phyloP scores from a whole-genome alignment of 805 yeast species.

The Ogataea minuta region DNA sequence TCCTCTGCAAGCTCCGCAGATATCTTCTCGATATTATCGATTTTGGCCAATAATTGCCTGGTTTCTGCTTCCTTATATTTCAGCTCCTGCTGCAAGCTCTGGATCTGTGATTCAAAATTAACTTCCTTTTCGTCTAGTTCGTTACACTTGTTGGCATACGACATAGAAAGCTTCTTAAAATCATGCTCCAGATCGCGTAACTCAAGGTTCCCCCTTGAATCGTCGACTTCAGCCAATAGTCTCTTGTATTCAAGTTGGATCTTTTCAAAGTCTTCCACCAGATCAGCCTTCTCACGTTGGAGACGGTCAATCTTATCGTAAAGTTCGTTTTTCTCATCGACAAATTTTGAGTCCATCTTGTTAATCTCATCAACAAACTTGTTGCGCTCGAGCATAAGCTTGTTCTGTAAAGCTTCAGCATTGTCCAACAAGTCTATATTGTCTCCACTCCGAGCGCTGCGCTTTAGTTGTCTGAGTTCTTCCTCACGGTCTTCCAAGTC shows the following conservation, averaged over 20 bases:
- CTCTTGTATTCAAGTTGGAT: slow-evolving; percentile 26
- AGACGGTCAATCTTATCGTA: slow-evolving; percentile 36
- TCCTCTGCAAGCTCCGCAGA: slow-evolving; percentile 33
- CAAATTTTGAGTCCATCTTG: slow-evolving; percentile 15
- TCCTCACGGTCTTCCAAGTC: slow-evolving; percentile 4
- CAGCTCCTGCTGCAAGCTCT: slow-evolving; percentile 19
- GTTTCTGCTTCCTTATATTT: slow-evolving; percentile 39
- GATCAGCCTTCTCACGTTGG: slow-evolving; percentile 35
- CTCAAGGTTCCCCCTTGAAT: slow-evolving; percentile 7
- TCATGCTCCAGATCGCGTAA: slow-evolving; percentile 35
- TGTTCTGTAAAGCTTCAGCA: slow-evolving; percentile 13
- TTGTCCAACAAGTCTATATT: slow-evolving; percentile 15
- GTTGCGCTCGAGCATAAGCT: slow-evolving; percentile 16
- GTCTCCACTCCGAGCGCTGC: slow-evolving; percentile 23
- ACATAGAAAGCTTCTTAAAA: slow-evolving; percentile 36
- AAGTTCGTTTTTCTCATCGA: slow-evolving; percentile 33
- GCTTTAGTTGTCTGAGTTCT: slow-evolving; percentile 10
- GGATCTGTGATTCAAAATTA: slow-evolving; percentile 10
- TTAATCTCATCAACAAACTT: slow-evolving; percentile 17
- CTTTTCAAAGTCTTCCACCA: slow-evolving; percentile 37
- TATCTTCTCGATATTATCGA: slow-evolving; percentile 8
- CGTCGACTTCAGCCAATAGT: slow-evolving; percentile 12
- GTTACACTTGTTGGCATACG: slow-evolving; percentile 31
- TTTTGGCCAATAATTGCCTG: slow-evolving; percentile 30
- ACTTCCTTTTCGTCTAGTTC: slow-evolving; percentile 25